Conservation (phyloP, 2,329 filamentous ascomycete genomes). For the Colletotrichum horii region DNA sequence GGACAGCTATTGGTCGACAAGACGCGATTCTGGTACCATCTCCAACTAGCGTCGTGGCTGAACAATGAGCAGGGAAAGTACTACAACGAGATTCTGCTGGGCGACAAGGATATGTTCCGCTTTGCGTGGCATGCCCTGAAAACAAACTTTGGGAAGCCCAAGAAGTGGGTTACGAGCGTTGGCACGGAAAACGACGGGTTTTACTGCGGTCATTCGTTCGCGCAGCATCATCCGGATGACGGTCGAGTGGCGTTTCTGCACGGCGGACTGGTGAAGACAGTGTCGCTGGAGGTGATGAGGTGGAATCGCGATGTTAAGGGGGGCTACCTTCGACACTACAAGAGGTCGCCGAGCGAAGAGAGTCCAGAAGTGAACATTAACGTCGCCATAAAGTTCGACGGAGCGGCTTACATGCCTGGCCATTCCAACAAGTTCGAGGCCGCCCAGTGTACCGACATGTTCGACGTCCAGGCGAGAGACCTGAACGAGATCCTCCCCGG, state of each 20-base stretch:
- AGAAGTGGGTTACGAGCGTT: constrained; percentile 7
- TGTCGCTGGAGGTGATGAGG: neutral
- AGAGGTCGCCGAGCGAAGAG: neutral
- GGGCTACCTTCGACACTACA: constrained; percentile 3
- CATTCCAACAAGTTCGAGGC: neutral
- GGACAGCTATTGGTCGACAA: constrained; percentile 7
- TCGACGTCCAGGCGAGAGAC: neutral
- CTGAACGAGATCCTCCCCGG: constrained; percentile 5
- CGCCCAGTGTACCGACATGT: constrained; percentile 12
- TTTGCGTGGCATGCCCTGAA: constrained; percentile 8
- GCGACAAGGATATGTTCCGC: constrained; percentile 19
- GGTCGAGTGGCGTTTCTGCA: constrained; percentile 3
- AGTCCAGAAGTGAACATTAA: neutral
- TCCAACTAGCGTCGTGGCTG: constrained; percentile 13
- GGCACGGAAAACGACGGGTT: constrained; percentile 7
- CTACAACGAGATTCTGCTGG: neutral
- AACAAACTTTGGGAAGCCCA: neutral
- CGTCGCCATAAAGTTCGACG: constrained; percentile 10
- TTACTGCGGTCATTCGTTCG: constrained; percentile 13
- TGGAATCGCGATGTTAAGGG: constrained; percentile 10
- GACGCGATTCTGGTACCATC: constrained; percentile 12
- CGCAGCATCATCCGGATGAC: constrained; percentile 15
- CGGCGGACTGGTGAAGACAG: constrained; percentile 9
- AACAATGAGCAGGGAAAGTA: constrained; percentile 10
- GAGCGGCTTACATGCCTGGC: neutral